A percentile compares a stretch with the other conserved stretches of the same genome.
Conservation (phyloP, 768 basidiomycete genomes). For the Floccularia luteovirens region DNA sequence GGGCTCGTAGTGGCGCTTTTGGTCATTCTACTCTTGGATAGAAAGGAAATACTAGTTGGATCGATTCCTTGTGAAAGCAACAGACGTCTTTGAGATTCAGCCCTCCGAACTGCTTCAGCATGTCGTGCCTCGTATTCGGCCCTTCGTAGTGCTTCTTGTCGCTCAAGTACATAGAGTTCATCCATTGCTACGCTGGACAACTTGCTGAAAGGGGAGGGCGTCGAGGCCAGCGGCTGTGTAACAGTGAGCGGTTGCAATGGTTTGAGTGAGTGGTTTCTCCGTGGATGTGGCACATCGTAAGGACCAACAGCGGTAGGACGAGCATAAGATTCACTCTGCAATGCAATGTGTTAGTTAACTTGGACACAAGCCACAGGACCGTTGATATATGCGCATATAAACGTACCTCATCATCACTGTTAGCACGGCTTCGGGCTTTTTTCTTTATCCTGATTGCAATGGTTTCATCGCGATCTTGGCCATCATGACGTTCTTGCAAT, state of each 20-base stretch:
- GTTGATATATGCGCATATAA: constrained; percentile 9
- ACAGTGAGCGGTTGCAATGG: constrained; percentile 11
- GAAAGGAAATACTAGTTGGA: constrained; percentile 10
- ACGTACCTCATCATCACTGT: constrained; percentile 80
- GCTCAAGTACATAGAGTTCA: constrained; percentile 85
- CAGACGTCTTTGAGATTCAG: constrained; percentile 65
- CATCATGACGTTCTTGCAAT: background rate
- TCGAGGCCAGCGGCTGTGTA: constrained; percentile 14
- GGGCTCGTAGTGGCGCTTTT: constrained; percentile 71
- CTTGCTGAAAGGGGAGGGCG: constrained; percentile 51
- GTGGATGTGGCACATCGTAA: constrained; percentile 32
- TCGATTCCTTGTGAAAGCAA: constrained; percentile 13
- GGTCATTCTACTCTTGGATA: constrained; percentile 23
- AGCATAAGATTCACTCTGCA: constrained; percentile 49
- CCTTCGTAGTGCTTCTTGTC: constrained; percentile 72
- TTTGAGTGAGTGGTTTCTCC: constrained; percentile 16
- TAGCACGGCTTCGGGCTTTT: constrained; percentile 73
- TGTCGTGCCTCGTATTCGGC: constrained; percentile 83
- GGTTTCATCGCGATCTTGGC: constrained; percentile 7
- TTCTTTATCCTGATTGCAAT: constrained; percentile 46
- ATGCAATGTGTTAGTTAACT: constrained; percentile 2
- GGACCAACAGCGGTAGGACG: constrained; percentile 45
- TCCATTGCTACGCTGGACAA: constrained; percentile 77
- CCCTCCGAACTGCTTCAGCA: constrained; percentile 59
- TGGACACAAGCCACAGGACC: constrained; percentile 5